Evolutionary conservation across 805 yeast species (phyloP).

Genomic region (Saccharomycopsis synnaedendra): DNA sequence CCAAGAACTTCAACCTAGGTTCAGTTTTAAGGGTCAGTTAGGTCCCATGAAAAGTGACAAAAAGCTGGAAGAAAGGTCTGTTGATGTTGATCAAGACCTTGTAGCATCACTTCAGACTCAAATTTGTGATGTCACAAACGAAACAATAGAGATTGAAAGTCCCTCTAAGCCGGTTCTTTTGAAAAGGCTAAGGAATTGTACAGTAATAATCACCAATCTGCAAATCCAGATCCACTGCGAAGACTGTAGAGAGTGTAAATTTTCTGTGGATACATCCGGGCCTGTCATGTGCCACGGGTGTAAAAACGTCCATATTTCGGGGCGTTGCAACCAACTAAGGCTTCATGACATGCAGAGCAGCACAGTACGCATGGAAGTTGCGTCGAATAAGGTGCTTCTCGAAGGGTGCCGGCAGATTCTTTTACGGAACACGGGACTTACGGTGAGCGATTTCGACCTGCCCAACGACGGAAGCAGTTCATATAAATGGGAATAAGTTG

Average conservation of each 20-base stretch:
- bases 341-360: neutral
- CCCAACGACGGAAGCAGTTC: neutral
- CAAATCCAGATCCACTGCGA: neutral
- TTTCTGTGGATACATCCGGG: constrained; percentile 1
- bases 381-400: constrained; percentile 1
- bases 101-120: too few species aligned
- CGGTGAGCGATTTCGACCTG: neutral
- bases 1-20: too few species aligned
- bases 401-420: constrained; percentile 1
- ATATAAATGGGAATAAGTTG: neutral
- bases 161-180: too few species aligned
- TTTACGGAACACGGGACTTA: neutral
- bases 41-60: too few species aligned
- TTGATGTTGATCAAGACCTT: too few species aligned
- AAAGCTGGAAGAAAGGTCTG: too few species aligned
- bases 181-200: too few species aligned
- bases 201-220: too few species aligned
- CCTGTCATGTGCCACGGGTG: constrained; percentile 2
- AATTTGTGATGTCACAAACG: too few species aligned
- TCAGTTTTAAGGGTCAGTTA: too few species aligned
- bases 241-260: neutral
- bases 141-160: too few species aligned
- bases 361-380: neutral
- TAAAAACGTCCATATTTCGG: neutral
- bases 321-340: constrained; percentile 6